phyloP scores from a whole-genome alignment of 805 yeast species.

The Cyberlindnera euphorbiae region DNA sequence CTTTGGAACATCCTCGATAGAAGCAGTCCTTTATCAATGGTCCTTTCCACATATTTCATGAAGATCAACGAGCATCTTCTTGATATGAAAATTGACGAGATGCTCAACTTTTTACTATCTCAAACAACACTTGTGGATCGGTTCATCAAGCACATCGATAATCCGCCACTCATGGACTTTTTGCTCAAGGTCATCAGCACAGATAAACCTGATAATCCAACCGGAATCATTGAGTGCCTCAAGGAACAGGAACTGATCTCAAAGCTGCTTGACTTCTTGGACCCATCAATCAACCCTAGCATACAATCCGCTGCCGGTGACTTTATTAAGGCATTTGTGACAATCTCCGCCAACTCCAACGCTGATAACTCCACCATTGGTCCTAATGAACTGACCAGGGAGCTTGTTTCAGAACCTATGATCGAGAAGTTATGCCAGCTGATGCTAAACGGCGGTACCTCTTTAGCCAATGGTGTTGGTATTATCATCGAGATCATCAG shows the following conservation, averaged over 20 bases:
- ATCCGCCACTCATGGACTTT: constrained; percentile 93
- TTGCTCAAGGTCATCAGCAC: constrained; percentile 84
- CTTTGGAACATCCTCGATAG: constrained; percentile 79
- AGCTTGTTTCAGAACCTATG: constrained; percentile 73
- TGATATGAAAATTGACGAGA: constrained; percentile 82
- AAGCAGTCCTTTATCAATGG: constrained; percentile 62
- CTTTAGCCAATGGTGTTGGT: constrained; percentile 91
- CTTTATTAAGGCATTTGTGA: constrained; percentile 86
- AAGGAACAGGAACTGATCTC: constrained; percentile 72
- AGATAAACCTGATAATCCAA: constrained; percentile 84
- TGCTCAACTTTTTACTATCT: constrained; percentile 62
- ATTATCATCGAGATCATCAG: constrained; percentile 91
- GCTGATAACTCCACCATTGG: constrained; percentile 90
- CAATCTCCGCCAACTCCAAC: constrained; percentile 89
- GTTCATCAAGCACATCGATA: constrained; percentile 81
- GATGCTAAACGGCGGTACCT: constrained; percentile 81
- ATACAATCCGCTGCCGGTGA: constrained; percentile 94
- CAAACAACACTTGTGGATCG: constrained; percentile 71
- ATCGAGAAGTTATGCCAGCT: constrained; percentile 63
- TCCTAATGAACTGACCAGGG: constrained; percentile 90
- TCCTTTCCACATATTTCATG: constrained; percentile 82
- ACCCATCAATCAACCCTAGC: constrained; percentile 61
- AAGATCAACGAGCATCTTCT: constrained; percentile 85
- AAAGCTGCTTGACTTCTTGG: constrained; percentile 62
- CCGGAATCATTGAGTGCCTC: constrained; percentile 77